These are phyloP conservation scores for Suillus lakei DNA, from an alignment of 768 basidiomycete species.

Conservation along the genomic window DNA sequence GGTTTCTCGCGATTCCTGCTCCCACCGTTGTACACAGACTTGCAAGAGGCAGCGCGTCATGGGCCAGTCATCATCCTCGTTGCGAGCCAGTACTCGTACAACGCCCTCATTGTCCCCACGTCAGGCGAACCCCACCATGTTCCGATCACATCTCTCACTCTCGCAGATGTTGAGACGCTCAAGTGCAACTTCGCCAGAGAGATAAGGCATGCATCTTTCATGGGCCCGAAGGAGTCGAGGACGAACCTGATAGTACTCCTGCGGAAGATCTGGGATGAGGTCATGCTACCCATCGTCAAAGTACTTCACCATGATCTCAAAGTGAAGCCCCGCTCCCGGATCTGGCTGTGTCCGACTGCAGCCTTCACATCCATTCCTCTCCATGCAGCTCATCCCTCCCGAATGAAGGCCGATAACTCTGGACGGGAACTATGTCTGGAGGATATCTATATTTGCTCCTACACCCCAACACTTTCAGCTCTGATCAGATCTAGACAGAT, in stretches of 20 bases:
- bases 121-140: background rate
- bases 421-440: background rate
- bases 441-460: background rate
- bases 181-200: too few species aligned
- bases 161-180: background rate
- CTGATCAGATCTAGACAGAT: background rate
- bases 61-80: slow-evolving; percentile 26
- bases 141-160: background rate
- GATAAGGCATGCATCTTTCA: too few species aligned
- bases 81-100: slow-evolving; percentile 16
- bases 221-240: background rate
- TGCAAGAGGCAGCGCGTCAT: slow-evolving; percentile 18
- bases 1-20: slow-evolving; percentile 21
- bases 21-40: slow-evolving; percentile 17
- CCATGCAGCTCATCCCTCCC: background rate
- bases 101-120: slow-evolving; percentile 15
- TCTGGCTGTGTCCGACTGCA: background rate
- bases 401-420: background rate
- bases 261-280: background rate
- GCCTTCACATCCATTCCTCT: background rate
- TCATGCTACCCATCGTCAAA: background rate
- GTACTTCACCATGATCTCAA: background rate
- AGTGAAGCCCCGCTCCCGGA: background rate
- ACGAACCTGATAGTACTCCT: background rate
- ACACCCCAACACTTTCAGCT: background rate